These are phyloP conservation scores for Triangularia setosa DNA, from an alignment of 2,329 filamentous ascomycete species.

Conservation along the genomic window DNA sequence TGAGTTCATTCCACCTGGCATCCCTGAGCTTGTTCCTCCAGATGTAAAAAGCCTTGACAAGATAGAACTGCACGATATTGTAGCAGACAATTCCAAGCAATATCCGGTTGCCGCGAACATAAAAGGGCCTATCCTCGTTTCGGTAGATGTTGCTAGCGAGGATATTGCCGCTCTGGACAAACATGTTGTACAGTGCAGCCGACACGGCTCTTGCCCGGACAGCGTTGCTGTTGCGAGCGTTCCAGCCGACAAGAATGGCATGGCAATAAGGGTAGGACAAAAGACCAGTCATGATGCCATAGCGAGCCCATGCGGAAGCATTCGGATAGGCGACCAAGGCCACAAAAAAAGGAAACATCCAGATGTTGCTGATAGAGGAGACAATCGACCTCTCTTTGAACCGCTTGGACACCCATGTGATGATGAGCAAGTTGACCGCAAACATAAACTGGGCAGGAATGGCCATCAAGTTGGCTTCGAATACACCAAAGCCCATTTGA, in stretches of 20 bases:
- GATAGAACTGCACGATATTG: conserved; percentile 44
- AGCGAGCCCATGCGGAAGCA: conserved; percentile 35
- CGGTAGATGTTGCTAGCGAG: conserved; percentile 50
- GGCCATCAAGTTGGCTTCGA: conserved; percentile 53
- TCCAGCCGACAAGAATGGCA: conserved; percentile 46
- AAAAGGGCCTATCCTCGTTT: conserved; percentile 50
- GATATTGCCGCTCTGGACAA: conserved; percentile 42
- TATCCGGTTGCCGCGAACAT: conserved; percentile 46
- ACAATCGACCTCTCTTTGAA: conserved; percentile 38
- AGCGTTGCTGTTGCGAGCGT: conserved; percentile 44
- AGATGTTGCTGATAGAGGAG: conserved; percentile 38
- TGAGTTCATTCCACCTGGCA: conserved; percentile 41
- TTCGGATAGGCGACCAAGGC: conserved; percentile 32
- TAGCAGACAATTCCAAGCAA: conserved; percentile 45
- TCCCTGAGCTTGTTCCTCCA: conserved; percentile 45
- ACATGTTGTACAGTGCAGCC: conserved; percentile 49
- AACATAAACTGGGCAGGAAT: conserved; percentile 47
- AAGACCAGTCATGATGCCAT: conserved; percentile 38
- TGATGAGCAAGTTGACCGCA: conserved; percentile 43
- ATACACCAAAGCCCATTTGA: conserved; percentile 39
- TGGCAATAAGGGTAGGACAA: conserved; percentile 49
- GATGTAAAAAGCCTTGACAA: conserved; percentile 45
- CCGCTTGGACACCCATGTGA: conserved; percentile 43
- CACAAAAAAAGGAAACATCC: conserved; percentile 41
- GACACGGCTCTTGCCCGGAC: conserved; percentile 46